Base-by-base conservation (phyloP, 306 rosid species). In the Hippophae gyantsensis region DNA sequence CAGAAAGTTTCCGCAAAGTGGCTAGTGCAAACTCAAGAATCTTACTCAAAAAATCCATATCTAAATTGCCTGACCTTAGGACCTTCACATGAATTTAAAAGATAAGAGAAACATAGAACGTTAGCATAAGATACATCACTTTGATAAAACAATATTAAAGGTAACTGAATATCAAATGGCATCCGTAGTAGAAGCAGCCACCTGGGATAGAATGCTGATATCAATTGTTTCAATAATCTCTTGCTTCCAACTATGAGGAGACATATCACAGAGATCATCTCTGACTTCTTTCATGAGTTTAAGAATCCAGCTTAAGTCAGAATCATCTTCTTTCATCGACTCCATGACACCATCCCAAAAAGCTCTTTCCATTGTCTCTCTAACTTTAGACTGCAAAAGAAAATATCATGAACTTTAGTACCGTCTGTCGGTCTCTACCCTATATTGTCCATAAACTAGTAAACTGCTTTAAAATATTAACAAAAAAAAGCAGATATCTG, bases 331-430 rank as follows among this genome's bases (percentile, higher is more conserved):
- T 75, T 85, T 64, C 60, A 92, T 57, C 58, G 99, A 87, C 71
- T 87, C 99, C 79, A 80, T 71, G 60, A 88, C 73, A 54, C 86
- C 81, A 70, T 92, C 96, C 99, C 99, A 92, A 58, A 87, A 92
- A 48, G 99, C 99, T 67, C 78, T 88, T 74, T 85, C 93, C 89
- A 92, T 81, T 60, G 90, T 84, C 67, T 74, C 78, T 66, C 76
- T 80, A 56, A 88, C 79, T 70, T 86, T 85, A 27, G 71, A 78
- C 98, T 92, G 73, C 68, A 78, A 72, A 56, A 43, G 25, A 60
- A 51, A 69, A n/a, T 6, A 52, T 73, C 38, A 32, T 32, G 59
- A 57, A 68, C 10, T 49, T 6, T 42, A 13, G 9, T 10, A 42
- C 12, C 42, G 38, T 47, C 7, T 48, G 13, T 59, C 40, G 13